phyloP scores from a whole-genome alignment of 116 monocot genomes.

The Thalassia testudinum region DNA sequence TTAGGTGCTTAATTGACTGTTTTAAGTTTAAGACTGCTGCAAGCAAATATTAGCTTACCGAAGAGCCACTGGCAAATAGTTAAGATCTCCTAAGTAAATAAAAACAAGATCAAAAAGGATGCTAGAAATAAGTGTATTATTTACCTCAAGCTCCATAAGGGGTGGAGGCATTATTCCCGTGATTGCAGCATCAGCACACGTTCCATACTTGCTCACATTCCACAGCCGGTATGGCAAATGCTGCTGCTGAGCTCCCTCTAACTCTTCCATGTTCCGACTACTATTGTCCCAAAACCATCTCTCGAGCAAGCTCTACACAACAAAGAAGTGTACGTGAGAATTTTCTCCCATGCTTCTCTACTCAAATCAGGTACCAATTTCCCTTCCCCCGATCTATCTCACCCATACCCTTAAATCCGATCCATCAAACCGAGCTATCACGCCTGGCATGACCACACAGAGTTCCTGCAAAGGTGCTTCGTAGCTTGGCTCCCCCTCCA shows the following conservation, averaged over 20 bases:
- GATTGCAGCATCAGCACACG: constrained; percentile 77
- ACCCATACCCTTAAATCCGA: constrained; percentile 56
- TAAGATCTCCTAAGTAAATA: too few species aligned
- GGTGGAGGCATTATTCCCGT: constrained; percentile 89
- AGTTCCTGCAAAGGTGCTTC: constrained; percentile 45
- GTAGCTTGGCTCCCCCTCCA: constrained; percentile 8
- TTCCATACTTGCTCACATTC: constrained; percentile 72
- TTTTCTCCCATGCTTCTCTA: too few species aligned
- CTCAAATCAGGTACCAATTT: too few species aligned
- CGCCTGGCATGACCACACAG: constrained; percentile 55
- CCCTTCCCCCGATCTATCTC: neutral
- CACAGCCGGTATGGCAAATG: constrained; percentile 65
- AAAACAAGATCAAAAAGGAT: too few species aligned
- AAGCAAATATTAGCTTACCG: too few species aligned
- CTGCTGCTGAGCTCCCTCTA: constrained; percentile 20
- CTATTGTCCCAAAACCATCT: constrained; percentile 40
- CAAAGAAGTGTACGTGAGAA: constrained; percentile 1
- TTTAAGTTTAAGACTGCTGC: too few species aligned
- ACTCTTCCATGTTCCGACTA: constrained; percentile 20
- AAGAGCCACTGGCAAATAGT: too few species aligned
- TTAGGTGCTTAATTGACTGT: too few species aligned
- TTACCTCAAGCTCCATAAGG: constrained; percentile 79
- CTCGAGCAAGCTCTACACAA: constrained; percentile 39
- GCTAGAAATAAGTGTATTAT: neutral
- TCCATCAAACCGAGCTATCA: constrained; percentile 72